Base-by-base conservation (phyloP, 306 rosid genomes). In the Sindora glabra region DNA sequence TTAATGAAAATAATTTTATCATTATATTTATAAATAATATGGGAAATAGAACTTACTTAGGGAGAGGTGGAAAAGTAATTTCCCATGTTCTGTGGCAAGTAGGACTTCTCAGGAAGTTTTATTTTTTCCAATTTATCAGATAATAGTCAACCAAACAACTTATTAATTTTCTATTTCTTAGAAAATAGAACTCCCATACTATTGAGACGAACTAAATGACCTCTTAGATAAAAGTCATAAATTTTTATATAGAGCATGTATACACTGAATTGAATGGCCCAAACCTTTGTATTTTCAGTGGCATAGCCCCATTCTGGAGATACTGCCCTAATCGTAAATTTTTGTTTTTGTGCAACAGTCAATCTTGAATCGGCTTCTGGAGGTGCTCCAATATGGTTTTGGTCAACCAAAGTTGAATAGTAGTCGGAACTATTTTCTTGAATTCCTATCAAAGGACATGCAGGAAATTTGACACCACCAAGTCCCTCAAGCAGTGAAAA, bases 241-340 rank as follows among this genome's bases (percentile, higher is more conserved):
- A 70, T 67, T 42, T 49, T 62, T 49, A n/a, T 33, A 30, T 5
- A 40, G 10, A 54, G 58, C 48, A 67, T 57, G 42, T 26, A 6
- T 68, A 56, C 33, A 19, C n/a, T 49, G 68, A 52, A 53, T 38
- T 38, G 26, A 37, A 79, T 34, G 71, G 52, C 30, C 46, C 67
- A 49, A 66, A 89, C 99, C 97, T 89, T 86, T 41, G 95, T 76
- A 16, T 74, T 33, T 77, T 86, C 97, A 25, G 73, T 56, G 50
- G 94, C 78, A 77, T 74, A 84, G 56, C 94, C 88, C 82, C 85
- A 81, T 64, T 82, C 97, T 45, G 99, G 99, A 50, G 85, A 85
- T 74, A 94, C 77, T 65, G 79, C 86, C 40, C 3, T 79, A 57
- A 94, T 84, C 21, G 79, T 60, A 73, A 94, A 94, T 69, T 80